Percentiles rank a stretch among this genome's conserved stretches.
Evolutionary conservation across 1,284 basidiomycete genomes (phyloP).

Genomic region (Ceratobasidium sp.): DNA sequence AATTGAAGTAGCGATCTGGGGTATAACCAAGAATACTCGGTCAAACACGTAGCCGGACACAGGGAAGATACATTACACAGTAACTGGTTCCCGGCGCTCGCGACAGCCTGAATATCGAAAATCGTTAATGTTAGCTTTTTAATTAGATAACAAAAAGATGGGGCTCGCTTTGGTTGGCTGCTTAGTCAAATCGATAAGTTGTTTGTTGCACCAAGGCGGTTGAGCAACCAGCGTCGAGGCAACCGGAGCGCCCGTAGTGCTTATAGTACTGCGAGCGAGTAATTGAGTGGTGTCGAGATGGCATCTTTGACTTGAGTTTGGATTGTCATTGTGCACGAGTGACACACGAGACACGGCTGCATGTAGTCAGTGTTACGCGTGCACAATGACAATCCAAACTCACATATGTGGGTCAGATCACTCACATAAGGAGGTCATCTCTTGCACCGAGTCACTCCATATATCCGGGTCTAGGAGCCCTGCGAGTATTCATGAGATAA

Average conservation of each 20-base stretch:
- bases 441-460: not conserved
- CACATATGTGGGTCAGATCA: not conserved
- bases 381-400: conserved; percentile 32
- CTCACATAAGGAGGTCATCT: not conserved
- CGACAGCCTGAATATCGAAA: too few species aligned
- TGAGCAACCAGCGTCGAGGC: not conserved
- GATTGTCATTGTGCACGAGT: conserved; percentile 22
- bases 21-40: not conserved
- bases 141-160: too few species aligned
- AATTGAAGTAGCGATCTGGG: not conserved
- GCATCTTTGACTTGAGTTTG: conserved; percentile 17
- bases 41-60: too few species aligned
- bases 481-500: too few species aligned
- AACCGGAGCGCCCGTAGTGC: not conserved
- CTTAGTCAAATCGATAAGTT: not conserved
- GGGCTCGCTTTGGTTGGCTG: not conserved
- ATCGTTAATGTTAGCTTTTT: too few species aligned
- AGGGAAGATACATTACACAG: too few species aligned
- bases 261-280: too few species aligned
- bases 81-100: too few species aligned
- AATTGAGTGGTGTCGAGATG: not conserved
- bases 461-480: too few species aligned
- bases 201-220: not conserved
- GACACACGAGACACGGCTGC: not conserved
- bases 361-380: conserved; percentile 2